Evolutionary conservation across 1,284 basidiomycete species (phyloP), one percentile per base, ranked within the genome.

Genomic region (Cystobasidium pallidum): DNA sequence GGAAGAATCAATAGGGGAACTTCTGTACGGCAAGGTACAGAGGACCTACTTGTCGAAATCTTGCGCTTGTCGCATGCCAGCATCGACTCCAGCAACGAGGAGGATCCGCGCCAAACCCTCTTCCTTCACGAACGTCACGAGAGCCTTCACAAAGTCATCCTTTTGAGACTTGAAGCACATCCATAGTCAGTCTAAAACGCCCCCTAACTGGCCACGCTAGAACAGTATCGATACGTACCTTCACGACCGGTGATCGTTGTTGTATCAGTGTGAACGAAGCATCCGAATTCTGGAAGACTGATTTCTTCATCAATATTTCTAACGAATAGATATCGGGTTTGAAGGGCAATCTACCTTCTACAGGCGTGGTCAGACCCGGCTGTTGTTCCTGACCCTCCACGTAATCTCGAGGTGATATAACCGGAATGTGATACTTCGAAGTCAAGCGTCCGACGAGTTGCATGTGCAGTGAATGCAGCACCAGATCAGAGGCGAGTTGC

Each of bases 331-430:
- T n/a, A n/a, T n/a, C n/a, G n/a, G n/a, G n/a, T n/a, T n/a, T n/a
- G n/a, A 17, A 15, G 13, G 24, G 10, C 30, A 6, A 17, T 32
- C 39, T 24, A 71, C 68, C 68, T 51, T 71, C 68, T 10, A 71
- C 52, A 2, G 68, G 58, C 7, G 61, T 63, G 13, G 47, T 43
- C 28, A 71, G 11, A 17, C 58, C 68, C 6, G 59, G 1, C 34
- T 45, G 41, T 24, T 11, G n/a, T n/a, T 30, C 21, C 17, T 62
- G 41, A 47, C 68, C 49, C n/a, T 71, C 68, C 61, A 71, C 68
- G 68, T 71, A 71, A 71, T 71, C 68, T 55, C 49, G 26, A 26
- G 68, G 68, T 17, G 61, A 61, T 15, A 64, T 51, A 24, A 71
- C 54, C 28, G 68, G 68, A 21, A 71, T 71, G 41, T 64, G 59